Conservation (phyloP, 495 filamentous ascomycete genomes). For the Aspergillus incahuasiensis region DNA sequence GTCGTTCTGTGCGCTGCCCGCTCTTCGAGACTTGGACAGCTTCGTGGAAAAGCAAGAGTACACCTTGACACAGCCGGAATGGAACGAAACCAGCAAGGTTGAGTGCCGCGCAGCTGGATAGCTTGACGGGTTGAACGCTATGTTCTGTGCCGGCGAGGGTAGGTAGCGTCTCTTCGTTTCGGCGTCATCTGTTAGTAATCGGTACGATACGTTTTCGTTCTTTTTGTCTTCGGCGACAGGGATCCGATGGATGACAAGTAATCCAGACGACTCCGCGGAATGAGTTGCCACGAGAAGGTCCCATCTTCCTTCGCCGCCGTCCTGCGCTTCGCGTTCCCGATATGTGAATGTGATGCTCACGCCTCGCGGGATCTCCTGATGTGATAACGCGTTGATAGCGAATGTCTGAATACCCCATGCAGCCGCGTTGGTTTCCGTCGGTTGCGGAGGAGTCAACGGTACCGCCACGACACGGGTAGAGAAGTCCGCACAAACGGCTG, state of each 20-base stretch:
- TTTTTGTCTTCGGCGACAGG: conserved; percentile 32
- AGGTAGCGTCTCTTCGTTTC: conserved; percentile 61
- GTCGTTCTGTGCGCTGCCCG: conserved; percentile 25
- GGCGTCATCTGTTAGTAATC: conserved; percentile 38
- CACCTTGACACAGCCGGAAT: conserved; percentile 65
- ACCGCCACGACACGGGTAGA: conserved; percentile 65
- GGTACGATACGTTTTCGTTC: conserved; percentile 21
- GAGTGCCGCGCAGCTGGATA: conserved; percentile 55
- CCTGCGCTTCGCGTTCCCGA: conserved; percentile 27
- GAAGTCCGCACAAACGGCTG: conserved; percentile 65
- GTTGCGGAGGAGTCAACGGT: conserved; percentile 69
- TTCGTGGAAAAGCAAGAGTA: conserved; percentile 46
- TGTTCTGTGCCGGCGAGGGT: conserved; percentile 56
- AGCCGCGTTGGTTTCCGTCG: conserved; percentile 33
- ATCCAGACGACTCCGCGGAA: conserved; percentile 64
- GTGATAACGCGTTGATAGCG: conserved; percentile 46
- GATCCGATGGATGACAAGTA: conserved; percentile 53
- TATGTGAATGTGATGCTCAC: conserved; percentile 64
- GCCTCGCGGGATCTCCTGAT: conserved; percentile 57
- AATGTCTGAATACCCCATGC: conserved; percentile 59
- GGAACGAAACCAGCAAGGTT: conserved; percentile 62
- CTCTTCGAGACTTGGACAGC: conserved; percentile 23
- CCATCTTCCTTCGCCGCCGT: conserved; percentile 34
- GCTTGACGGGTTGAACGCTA: conserved; percentile 69
- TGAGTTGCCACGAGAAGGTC: conserved; percentile 56